phyloP scores from a whole-genome alignment of 768 basidiomycete genomes.

The Myochromella boudieri region DNA sequence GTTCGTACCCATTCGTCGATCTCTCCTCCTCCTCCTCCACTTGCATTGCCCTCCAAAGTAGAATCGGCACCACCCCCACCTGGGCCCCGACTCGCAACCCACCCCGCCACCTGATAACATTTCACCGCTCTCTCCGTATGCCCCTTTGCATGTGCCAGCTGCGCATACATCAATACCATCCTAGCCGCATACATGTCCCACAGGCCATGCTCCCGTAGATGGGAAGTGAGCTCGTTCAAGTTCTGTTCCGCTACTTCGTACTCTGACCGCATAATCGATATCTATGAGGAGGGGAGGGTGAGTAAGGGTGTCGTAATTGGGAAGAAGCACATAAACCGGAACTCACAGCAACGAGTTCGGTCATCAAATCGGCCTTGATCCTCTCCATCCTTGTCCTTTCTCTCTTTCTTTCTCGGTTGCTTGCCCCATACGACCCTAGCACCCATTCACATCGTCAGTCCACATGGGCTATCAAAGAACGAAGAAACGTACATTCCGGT shows the following conservation, averaged over 20 bases:
- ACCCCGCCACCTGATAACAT: conserved; percentile 65
- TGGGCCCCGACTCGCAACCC: conserved; percentile 30
- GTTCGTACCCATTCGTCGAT: conserved; percentile 39
- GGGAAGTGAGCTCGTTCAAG: conserved; percentile 54
- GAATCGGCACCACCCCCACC: no score
- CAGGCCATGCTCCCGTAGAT: conserved; percentile 56
- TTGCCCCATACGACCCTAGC: neutral
- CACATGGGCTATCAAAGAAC: conserved; percentile 31
- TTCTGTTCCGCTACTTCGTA: conserved; percentile 61
- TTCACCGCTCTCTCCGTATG: conserved; percentile 50
- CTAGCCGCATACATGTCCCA: conserved; percentile 59
- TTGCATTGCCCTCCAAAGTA: neutral
- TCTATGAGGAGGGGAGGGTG: conserved; percentile 31
- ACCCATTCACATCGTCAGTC: no score
- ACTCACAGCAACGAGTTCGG: conserved; percentile 66
- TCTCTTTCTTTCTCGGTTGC: neutral
- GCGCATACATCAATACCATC: conserved; percentile 67
- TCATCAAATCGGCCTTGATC: conserved; percentile 70
- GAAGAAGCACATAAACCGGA: neutral
- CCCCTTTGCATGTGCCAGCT: conserved; percentile 69
- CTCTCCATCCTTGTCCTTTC: conserved; percentile 41
- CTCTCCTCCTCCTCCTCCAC: conserved; percentile 16
- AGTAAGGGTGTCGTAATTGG: neutral
- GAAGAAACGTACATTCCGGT: conserved; percentile 25
- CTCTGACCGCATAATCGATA: conserved; percentile 66